A percentile compares a stretch with the other conserved stretches of the same genome.
phyloP scores from a whole-genome alignment of 164 flowering plant species.

The Berberis vulgaris region DNA sequence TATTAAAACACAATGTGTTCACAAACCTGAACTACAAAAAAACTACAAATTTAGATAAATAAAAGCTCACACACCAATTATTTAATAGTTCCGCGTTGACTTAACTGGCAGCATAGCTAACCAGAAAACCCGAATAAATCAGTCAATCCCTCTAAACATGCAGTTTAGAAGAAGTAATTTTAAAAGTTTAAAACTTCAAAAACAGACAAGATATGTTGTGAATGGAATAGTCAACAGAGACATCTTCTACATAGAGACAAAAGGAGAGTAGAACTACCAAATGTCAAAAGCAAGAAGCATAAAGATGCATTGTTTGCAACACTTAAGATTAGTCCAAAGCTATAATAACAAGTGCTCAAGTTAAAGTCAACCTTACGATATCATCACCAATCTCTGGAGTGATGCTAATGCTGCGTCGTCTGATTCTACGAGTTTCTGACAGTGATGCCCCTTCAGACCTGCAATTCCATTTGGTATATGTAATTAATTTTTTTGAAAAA shows the following conservation, averaged over 20 bases:
- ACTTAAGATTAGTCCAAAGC: neutral
- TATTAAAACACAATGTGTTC: too few relatives aligned
- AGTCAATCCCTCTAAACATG: too few relatives aligned
- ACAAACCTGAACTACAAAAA: too few relatives aligned
- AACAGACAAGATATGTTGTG: too few relatives aligned
- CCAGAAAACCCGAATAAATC: too few relatives aligned
- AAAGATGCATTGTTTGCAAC: neutral
- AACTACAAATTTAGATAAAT: too few relatives aligned
- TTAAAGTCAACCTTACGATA: slow-evolving; percentile 62
- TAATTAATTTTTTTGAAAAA: neutral
- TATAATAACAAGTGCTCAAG: neutral
- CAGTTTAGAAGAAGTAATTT: too few relatives aligned
- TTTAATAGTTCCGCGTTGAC: too few relatives aligned
- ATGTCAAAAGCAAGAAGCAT: neutral
- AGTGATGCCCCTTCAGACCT: slow-evolving; percentile 80
- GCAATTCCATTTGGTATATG: slow-evolving; percentile 12
- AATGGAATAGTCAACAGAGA: too few relatives aligned
- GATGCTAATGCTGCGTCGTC: slow-evolving; percentile 90
- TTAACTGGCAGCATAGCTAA: too few relatives aligned
- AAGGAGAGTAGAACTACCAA: neutral
- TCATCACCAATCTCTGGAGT: slow-evolving; percentile 99
- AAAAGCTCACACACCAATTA: too few relatives aligned
- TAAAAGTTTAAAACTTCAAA: too few relatives aligned
- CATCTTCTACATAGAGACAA: neutral
- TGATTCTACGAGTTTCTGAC: slow-evolving; percentile 57